phyloP scores from a whole-genome alignment of 495 filamentous ascomycete species.

The Penicillium canariense region DNA sequence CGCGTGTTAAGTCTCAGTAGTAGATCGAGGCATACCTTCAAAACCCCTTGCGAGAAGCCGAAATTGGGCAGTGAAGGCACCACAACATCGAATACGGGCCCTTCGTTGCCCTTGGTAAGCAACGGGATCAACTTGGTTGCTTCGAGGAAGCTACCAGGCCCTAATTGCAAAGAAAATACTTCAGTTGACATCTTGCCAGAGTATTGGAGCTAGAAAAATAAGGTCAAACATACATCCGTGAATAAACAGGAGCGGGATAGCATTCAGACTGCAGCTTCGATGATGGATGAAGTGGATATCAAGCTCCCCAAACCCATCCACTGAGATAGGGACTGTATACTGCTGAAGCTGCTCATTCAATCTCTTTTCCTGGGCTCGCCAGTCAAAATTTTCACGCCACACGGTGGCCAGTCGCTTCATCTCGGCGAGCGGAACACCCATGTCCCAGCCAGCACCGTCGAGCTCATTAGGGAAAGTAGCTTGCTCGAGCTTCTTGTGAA shows the following conservation, averaged over 20 bases:
- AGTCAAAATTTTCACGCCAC: constrained; percentile 50
- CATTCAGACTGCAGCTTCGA: constrained; percentile 43
- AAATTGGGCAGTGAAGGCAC: constrained; percentile 71
- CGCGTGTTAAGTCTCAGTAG: background rate
- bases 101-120: constrained; percentile 45
- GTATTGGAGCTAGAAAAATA: background rate
- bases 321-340: constrained; percentile 32
- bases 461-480: constrained; percentile 48
- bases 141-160: constrained; percentile 70
- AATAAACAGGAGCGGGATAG: constrained; percentile 59
- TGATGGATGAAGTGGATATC: constrained; percentile 54
- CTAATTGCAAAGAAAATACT: constrained; percentile 21
- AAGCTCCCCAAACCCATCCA: constrained; percentile 42
- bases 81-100: constrained; percentile 65
- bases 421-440: constrained; percentile 47
- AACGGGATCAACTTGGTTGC: constrained; percentile 59
- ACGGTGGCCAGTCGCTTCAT: constrained; percentile 44
- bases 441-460: constrained; percentile 43
- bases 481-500: constrained; percentile 42
- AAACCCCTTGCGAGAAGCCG: constrained; percentile 59
- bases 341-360: constrained; percentile 44
- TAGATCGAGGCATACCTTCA: constrained; percentile 33
- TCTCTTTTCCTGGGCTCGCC: constrained; percentile 41
- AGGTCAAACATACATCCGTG: constrained; percentile 52
- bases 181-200: background rate